These are phyloP conservation scores for Daldinia bambusicola DNA, from an alignment of 495 filamentous ascomycete genomes.

Conservation along the genomic window DNA sequence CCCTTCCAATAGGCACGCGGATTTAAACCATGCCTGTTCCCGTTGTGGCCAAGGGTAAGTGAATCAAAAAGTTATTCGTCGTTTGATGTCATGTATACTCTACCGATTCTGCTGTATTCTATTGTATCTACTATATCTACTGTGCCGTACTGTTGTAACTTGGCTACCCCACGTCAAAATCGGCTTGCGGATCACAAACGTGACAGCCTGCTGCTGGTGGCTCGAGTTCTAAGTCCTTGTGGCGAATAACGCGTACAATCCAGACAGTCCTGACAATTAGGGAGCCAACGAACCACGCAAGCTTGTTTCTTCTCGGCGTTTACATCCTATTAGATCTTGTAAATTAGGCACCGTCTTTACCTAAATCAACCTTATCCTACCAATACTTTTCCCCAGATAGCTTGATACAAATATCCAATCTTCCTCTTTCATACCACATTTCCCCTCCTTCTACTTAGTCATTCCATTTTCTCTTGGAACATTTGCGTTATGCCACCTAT, in stretches of 20 bases:
- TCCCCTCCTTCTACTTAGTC: background rate
- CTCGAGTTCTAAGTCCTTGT: slow-evolving; percentile 30
- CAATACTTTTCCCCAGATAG: slow-evolving; percentile 11
- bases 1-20: slow-evolving; percentile 25
- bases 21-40: slow-evolving; percentile 55
- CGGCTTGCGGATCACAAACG: slow-evolving; percentile 38
- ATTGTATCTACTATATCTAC: no score
- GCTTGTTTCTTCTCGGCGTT: slow-evolving; percentile 11
- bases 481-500: slow-evolving; percentile 53
- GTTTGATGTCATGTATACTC: background rate
- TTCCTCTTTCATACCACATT: background rate
- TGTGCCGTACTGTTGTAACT: background rate
- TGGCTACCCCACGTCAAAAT: slow-evolving; percentile 41
- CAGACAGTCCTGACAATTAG: background rate
- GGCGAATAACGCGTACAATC: slow-evolving; percentile 36
- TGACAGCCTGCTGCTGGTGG: slow-evolving; percentile 32
- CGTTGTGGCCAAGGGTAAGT: slow-evolving; percentile 60
- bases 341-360: slow-evolving; percentile 25
- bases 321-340: slow-evolving; percentile 17
- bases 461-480: slow-evolving; percentile 1
- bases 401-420: slow-evolving; percentile 2
- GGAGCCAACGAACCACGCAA: slow-evolving; percentile 36
- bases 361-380: background rate
- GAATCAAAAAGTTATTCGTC: slow-evolving; percentile 19
- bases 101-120: no score